Base-by-base conservation (phyloP, 371 early-diverging fungal genomes). In the Mucor irregularis region DNA sequence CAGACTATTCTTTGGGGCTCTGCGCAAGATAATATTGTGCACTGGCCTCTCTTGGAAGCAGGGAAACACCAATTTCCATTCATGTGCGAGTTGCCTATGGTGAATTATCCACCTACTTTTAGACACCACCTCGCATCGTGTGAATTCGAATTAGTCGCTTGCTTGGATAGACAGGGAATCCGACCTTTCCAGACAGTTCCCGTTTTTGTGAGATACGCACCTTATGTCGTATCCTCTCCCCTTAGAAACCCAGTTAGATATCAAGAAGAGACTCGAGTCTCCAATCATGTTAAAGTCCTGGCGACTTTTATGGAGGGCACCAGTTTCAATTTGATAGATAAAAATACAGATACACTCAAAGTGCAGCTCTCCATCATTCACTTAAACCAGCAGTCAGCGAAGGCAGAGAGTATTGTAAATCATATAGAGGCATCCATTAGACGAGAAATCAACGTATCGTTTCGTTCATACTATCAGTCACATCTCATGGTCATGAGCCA, bases 101-200 rank as follows among this genome's bases (percentile, higher is more conserved):
- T 76, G 30, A 76, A 76, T 30, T 76, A 76, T 43, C 65, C 68
- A 1, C 67, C 76, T 3, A 51, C 62, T 2, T 63, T 69, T 21
- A 39, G 61, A 26, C 60, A 69, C 26, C 45, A 58, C n/a, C 35
- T 75, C 3, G 64, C 62, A 0, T 49, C 64, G 7, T 63, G 61
- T 50, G 54, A 52, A 8, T 70, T 66, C 49, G 44, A 53, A 29
- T 42, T 75, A 13, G 7, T 61, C 8, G 75, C 69, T 4, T 55
- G 56, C 2, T 16, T 75, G 4, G 72, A 71, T 26, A 44, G 67
- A 33, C 68, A 62, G 3, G 61, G 61, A n/a, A 48, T 53, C 5
- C 50, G 72, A 19, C 60, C 52, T 0, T 75, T 69, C 39, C 62
- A 65, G 28, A 71, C 75, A 5, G 19, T 53, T n/a, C 61, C 66